These are phyloP conservation scores for Epichloe bromicola DNA, from an alignment of 2,329 filamentous ascomycete species.

Conservation along the genomic window DNA sequence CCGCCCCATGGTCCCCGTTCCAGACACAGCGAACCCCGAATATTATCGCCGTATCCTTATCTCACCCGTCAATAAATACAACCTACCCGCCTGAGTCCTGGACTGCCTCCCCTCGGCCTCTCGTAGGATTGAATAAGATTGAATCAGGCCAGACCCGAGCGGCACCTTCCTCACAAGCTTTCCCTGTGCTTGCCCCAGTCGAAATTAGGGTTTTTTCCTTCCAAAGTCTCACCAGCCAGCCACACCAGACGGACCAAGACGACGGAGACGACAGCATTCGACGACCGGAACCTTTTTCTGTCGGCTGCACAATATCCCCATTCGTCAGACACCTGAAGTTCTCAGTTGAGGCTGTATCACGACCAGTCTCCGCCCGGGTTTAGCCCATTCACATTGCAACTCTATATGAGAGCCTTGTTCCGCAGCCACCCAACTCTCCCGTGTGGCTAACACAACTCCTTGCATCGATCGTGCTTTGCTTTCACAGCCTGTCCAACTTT, in stretches of 20 bases:
- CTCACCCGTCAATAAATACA: neutral
- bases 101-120: neutral
- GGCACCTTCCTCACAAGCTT: neutral
- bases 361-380: neutral
- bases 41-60: neutral
- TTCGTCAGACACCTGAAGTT: neutral
- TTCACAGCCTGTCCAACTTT: too few relatives aligned
- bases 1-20: too few relatives aligned
- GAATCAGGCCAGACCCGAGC: neutral
- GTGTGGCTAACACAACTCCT: neutral
- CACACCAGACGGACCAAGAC: neutral
- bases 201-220: neutral
- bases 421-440: too few relatives aligned
- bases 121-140: neutral
- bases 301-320: too few relatives aligned
- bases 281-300: neutral
- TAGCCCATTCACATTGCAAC: neutral
- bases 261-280: neutral
- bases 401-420: too few relatives aligned
- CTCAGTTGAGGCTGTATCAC: neutral
- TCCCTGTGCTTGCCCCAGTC: neutral
- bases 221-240: neutral
- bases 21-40: too few relatives aligned
- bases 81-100: neutral
- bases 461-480: too few relatives aligned